Evolutionary conservation across 2,329 filamentous ascomycete genomes (phyloP).

Genomic region (Fusarium sulawesiense): DNA sequence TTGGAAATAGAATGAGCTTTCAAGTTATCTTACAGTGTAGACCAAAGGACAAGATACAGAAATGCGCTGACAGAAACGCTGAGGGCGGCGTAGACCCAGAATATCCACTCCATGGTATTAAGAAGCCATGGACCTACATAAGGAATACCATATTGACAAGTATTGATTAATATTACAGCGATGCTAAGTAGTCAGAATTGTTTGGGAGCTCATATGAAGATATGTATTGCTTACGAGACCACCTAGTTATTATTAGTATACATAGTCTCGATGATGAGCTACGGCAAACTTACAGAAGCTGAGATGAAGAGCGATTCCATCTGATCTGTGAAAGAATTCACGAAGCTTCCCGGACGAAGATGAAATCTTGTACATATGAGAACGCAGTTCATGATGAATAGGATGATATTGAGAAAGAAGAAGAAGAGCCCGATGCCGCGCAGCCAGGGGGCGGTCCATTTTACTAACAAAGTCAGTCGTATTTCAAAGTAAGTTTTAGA

Average conservation of each 20-base stretch:
- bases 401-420: constrained; percentile 70
- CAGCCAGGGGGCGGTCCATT: constrained; percentile 61
- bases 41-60: constrained; percentile 80
- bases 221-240: constrained; percentile 54
- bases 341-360: constrained; percentile 76
- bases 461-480: constrained; percentile 33
- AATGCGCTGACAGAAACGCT: constrained; percentile 75
- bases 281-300: constrained; percentile 61
- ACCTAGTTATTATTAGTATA: constrained; percentile 48
- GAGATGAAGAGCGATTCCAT: constrained; percentile 83
- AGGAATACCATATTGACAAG: constrained; percentile 79
- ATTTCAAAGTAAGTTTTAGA: neutral
- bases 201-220: neutral
- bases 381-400: constrained; percentile 72
- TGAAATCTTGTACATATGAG: constrained; percentile 77
- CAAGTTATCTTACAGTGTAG: constrained; percentile 59
- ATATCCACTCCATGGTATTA: constrained; percentile 70
- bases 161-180: constrained; percentile 81
- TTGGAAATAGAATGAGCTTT: neutral
- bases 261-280: constrained; percentile 5
- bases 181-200: constrained; percentile 59
- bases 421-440: constrained; percentile 69
- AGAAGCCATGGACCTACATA: constrained; percentile 71
- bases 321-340: constrained; percentile 77
- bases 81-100: constrained; percentile 78